phyloP scores from a whole-genome alignment of 371 early-diverging fungal species.

The Zancudomyces culisetae region DNA sequence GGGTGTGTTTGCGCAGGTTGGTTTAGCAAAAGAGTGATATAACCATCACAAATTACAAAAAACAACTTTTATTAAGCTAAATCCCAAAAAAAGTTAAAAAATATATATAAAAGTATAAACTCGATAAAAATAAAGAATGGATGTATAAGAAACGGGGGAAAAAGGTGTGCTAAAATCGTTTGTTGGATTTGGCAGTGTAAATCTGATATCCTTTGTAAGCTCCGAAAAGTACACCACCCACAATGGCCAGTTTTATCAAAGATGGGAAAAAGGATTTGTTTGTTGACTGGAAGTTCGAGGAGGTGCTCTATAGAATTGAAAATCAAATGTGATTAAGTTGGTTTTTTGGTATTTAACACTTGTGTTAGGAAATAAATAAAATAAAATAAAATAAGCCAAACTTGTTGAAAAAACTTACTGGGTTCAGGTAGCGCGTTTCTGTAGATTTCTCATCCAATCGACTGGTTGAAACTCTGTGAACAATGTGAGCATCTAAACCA shows the following conservation, averaged over 20 bases:
- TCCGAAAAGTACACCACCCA: conserved; percentile 29
- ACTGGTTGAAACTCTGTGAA: conserved; percentile 13
- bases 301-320: too few species aligned
- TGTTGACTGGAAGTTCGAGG: too few species aligned
- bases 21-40: too few species aligned
- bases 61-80: too few species aligned
- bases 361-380: background rate
- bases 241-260: conserved; percentile 15
- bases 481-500: conserved; percentile 30
- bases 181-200: conserved; percentile 38
- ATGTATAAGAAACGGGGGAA: too few species aligned
- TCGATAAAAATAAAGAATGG: too few species aligned
- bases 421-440: conserved; percentile 9
- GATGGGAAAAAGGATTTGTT: background rate
- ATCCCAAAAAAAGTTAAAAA: too few species aligned
- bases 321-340: too few species aligned
- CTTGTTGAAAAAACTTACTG: background rate
- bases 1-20: too few species aligned
- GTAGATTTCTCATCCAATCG: conserved; percentile 5
- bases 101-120: too few species aligned
- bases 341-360: too few species aligned
- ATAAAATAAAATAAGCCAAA: background rate
- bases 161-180: conserved; percentile 52
- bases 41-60: too few species aligned
- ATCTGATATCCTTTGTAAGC: conserved; percentile 28